Percentiles rank a stretch among this genome's conserved stretches.
Conservation (phyloP, 106 monocot species). For the Apostasia shenzhenica region DNA sequence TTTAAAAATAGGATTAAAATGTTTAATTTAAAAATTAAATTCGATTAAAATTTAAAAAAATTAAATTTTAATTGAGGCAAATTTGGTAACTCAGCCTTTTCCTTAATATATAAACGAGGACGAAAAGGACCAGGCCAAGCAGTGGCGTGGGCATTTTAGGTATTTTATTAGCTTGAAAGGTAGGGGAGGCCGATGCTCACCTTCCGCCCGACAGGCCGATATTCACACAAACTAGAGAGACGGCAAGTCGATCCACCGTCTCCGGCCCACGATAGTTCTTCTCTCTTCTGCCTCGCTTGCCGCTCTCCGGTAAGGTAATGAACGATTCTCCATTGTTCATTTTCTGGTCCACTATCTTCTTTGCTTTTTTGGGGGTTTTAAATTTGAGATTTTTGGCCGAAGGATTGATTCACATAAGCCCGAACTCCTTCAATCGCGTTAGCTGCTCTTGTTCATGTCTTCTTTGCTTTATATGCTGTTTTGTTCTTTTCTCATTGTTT, state of each 20-base stretch:
- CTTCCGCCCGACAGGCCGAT: constrained; percentile 5
- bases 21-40: too few relatives aligned
- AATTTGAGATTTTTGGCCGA: not conserved
- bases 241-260: not conserved
- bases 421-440: not conserved
- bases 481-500: constrained; percentile 1
- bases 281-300: not conserved
- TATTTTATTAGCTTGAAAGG: constrained; percentile 21
- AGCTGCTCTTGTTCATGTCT: not conserved
- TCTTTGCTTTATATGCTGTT: not conserved
- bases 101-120: too few relatives aligned
- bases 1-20: not conserved
- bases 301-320: too few relatives aligned
- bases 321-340: too few relatives aligned
- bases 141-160: constrained; percentile 3
- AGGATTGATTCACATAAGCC: not conserved
- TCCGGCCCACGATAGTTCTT: not conserved
- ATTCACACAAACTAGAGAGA: not conserved
- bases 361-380: not conserved
- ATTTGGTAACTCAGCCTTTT: too few relatives aligned
- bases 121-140: too few relatives aligned
- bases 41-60: too few relatives aligned
- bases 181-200: constrained; percentile 11
- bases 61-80: too few relatives aligned
- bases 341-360: not conserved